phyloP scores from a whole-genome alignment of 805 yeast genomes.

The Candida quercuum region DNA sequence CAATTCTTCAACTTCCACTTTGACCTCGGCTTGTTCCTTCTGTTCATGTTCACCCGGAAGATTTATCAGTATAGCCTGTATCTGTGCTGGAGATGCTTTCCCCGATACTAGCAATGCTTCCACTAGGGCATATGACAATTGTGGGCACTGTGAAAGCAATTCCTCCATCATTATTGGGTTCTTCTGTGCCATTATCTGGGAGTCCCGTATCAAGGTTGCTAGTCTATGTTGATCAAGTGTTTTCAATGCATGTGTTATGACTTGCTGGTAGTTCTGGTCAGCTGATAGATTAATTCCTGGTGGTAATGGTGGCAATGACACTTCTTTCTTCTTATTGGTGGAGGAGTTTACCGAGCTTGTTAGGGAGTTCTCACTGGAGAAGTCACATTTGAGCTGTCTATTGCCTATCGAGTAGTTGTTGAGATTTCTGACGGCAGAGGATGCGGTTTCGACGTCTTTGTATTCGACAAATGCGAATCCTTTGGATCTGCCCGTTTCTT shows the following conservation, averaged over 20 bases:
- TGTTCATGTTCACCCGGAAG: background rate
- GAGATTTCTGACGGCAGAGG: slow-evolving; percentile 84
- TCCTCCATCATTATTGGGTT: slow-evolving; percentile 55
- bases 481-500: slow-evolving; percentile 83
- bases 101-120: slow-evolving; percentile 49
- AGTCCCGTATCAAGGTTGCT: slow-evolving; percentile 45
- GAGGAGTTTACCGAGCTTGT: slow-evolving; percentile 2
- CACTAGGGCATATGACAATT: slow-evolving; percentile 75
- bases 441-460: slow-evolving; percentile 73
- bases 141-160: slow-evolving; percentile 69
- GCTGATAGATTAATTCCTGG: slow-evolving; percentile 40
- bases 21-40: background rate
- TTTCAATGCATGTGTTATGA: slow-evolving; percentile 41
- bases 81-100: slow-evolving; percentile 3
- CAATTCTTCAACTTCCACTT: slow-evolving; percentile 9
- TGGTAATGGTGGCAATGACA: slow-evolving; percentile 46
- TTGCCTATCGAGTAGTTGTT: slow-evolving; percentile 74
- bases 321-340: slow-evolving; percentile 16
- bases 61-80: slow-evolving; percentile 35
- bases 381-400: slow-evolving; percentile 69
- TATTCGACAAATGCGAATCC: slow-evolving; percentile 89
- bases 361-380: slow-evolving; percentile 46
- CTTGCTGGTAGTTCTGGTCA: slow-evolving; percentile 24
- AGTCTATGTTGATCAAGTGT: slow-evolving; percentile 43
- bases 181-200: slow-evolving; percentile 50